These are phyloP conservation scores for Verticillium tricorpus DNA, from an alignment of 2,329 filamentous ascomycete genomes.

Conservation along the genomic window DNA sequence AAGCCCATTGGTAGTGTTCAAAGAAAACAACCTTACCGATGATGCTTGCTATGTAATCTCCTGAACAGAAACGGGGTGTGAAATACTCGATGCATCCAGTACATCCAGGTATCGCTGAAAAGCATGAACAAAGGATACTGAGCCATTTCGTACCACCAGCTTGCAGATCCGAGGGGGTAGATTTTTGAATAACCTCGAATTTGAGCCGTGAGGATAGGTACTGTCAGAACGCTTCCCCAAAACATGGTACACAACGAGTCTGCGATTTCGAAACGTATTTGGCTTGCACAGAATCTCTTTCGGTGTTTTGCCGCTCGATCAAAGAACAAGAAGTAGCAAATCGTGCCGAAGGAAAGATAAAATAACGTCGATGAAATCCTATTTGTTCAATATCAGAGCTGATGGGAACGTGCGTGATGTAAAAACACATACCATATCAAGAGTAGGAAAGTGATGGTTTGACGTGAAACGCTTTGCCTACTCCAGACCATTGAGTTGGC, in stretches of 20 bases:
- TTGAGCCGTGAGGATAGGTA: neutral
- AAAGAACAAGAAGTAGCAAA: neutral
- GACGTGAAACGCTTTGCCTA: neutral
- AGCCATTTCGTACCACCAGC: neutral
- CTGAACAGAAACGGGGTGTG: neutral
- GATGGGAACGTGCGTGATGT: neutral
- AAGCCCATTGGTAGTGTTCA: neutral
- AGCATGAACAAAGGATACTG: neutral
- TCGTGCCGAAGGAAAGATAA: neutral
- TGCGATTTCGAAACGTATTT: neutral
- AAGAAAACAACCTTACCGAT: neutral
- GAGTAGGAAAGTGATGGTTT: neutral
- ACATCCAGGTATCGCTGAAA: neutral
- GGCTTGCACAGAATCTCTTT: neutral
- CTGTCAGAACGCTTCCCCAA: neutral
- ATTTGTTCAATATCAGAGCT: neutral
- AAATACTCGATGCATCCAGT: neutral
- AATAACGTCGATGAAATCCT: neutral
- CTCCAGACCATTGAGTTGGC: neutral
- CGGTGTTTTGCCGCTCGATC: neutral
- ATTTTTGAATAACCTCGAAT: neutral
- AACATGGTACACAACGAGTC: neutral
- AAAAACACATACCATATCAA: neutral
- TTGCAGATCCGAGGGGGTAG: neutral
- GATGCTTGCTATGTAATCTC: neutral